These are phyloP conservation scores for Erucastrum elatum DNA, from an alignment of 345 rosid species.

Conservation along the genomic window DNA sequence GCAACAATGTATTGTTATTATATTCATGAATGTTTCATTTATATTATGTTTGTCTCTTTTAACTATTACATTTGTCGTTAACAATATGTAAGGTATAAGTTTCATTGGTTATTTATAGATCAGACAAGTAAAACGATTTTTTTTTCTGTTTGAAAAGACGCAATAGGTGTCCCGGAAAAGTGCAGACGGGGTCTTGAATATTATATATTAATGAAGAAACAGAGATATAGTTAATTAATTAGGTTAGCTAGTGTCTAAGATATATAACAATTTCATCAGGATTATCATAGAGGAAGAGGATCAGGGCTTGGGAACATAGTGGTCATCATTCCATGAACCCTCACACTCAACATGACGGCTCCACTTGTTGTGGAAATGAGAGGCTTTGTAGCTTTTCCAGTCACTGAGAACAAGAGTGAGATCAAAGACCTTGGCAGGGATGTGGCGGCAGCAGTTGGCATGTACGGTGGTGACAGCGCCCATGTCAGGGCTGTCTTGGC, in stretches of 20 bases:
- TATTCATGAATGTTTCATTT: too few species aligned
- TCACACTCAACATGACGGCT: constrained; percentile 41
- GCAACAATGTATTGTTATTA: too few species aligned
- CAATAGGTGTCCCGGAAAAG: too few species aligned
- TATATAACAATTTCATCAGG: neutral
- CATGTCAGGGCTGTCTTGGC: constrained; percentile 58
- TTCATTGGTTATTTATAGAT: too few species aligned
- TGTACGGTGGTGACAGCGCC: constrained; percentile 60
- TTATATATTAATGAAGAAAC: too few species aligned
- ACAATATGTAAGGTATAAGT: too few species aligned
- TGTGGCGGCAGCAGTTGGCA: constrained; percentile 79
- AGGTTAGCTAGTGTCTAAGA: neutral
- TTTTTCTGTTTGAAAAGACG: too few species aligned
- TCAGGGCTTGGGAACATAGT: constrained; percentile 19
- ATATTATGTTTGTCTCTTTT: too few species aligned
- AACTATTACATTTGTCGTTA: too few species aligned
- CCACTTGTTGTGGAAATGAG: constrained; percentile 39
- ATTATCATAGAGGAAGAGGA: constrained; percentile 6
- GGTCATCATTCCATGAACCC: constrained; percentile 47
- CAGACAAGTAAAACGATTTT: too few species aligned
- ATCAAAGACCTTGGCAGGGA: constrained; percentile 65
- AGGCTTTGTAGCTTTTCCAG: constrained; percentile 58
- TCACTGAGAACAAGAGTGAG: constrained; percentile 52
- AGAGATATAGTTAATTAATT: neutral
- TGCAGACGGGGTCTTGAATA: too few species aligned